Evolutionary conservation across 768 basidiomycete genomes (phyloP), one percentile per base, ranked within the genome.

Genomic region (Lactarius tabidus): DNA sequence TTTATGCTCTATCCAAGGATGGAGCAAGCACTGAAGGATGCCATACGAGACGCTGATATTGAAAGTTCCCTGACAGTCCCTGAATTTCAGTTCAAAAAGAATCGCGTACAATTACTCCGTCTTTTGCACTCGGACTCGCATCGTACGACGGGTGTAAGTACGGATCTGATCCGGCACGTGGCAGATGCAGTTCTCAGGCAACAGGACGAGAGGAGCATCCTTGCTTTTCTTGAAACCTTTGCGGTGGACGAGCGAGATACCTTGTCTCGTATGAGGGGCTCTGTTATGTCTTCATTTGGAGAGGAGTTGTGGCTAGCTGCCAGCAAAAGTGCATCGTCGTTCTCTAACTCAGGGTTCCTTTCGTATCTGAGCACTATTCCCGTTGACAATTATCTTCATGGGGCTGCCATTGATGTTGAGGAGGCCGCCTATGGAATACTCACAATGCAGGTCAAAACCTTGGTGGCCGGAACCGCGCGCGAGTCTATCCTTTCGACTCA

Each of bases 311-410:
- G 57, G 58, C 26, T 20, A 33, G 36, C 14, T 6, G 59, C 64
- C 28, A 51, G 14, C 8, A 51, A 33, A 18, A 29, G 17, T 48
- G 67, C 59, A 6, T 12, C 12, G 2, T 14, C 29, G 6, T n/a
- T 67, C 6, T 20, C 58, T 7, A 65, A 71, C 43, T 20, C 48
- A 0, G 41, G 3, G 1, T 71, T 71, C 43, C 63, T 71, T n/a
- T 41, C 23, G 17, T 9, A 29, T 2, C 52, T 64, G 5, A 36
- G 26, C 7, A 8, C 26, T 4, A 43, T 36, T 3, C n/a, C 41
- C 6, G 17, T 39, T 6, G 15, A 39, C 1, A 48, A 63, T 9
- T 35, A 14, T 35, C 41, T 63, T 9, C 38, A 23, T 12, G 51
- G 54, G 0, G 39, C 60, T 1, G n/a, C 53, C 0, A 9, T 12